Base-by-base conservation (phyloP, 192 early-diverging fungal species). In the Backusella luteola region DNA sequence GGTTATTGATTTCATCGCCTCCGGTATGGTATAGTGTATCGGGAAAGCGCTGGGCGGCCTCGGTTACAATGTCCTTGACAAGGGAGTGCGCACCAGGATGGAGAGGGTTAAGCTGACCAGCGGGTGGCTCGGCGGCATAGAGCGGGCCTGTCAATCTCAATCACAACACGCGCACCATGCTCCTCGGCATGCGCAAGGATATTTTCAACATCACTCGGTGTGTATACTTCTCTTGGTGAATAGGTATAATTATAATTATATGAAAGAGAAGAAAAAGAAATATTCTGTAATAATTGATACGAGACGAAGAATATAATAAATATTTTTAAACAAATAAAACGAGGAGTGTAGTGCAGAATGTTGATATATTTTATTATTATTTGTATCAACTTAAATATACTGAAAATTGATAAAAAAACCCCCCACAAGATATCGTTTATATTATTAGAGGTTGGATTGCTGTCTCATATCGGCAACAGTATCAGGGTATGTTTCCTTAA, bases 121-220 rank as follows among this genome's bases (percentile, higher is more conserved):
- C 92, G 23, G 93, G 92, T 26, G 94, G 94, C 81, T 94, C 86
- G 8, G 90, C 90, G 35, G 90, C 90, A 83, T 90, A 89, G 79
- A 1, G 92, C 92, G 2, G 94, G 94, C 85, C 94, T 90, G 75
- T 96, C 94, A 44, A 96, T 90, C 80, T 97, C 96, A 17, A 95
- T 91, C 69, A 95, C 89, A 21, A 97, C 85, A 67, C 96, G 90
- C 34, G 96, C 90, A 14, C 93, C 94, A 38, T 91, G 89, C 39
- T 84, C 86, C 14, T 82, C 79, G 29, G 87, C 95, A 80, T 95
- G 94, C 36, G 81, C 73, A 77, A 96, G 87, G 34, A 97, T 75
- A 4, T 68, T 78, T 38, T 84, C 44, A 41, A 97, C 86, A 36
- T 96, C 95, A 8, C 67, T 70, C 52, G 91, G 86, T 42, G 89